These are phyloP conservation scores for Lotus japonicus DNA, from an alignment of 306 rosid species.

Conservation along the genomic window DNA sequence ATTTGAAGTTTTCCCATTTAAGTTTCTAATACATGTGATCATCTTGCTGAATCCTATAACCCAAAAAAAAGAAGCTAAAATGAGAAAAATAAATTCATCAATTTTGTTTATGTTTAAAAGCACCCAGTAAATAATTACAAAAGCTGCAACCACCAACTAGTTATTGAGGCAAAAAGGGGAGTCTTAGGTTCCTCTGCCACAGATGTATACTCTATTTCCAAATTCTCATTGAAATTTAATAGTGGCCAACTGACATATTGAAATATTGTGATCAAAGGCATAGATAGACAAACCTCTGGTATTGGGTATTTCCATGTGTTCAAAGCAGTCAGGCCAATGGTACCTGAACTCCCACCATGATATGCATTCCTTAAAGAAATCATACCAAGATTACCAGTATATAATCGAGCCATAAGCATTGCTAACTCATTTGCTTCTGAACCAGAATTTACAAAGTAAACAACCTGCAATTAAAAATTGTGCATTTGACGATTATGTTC, in stretches of 20 bases:
- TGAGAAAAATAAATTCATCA: too few relatives aligned
- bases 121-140: not conserved
- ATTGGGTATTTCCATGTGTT: conserved; percentile 88
- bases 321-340: conserved; percentile 73
- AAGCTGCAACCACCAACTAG: not conserved
- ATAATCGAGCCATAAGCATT: conserved; percentile 88
- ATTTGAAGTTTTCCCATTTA: not conserved
- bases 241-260: not conserved
- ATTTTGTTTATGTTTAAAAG: too few relatives aligned
- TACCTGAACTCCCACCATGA: conserved; percentile 86
- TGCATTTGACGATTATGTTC: not conserved
- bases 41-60: not conserved
- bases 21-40: too few relatives aligned
- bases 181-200: not conserved
- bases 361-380: conserved; percentile 85
- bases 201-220: not conserved
- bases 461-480: conserved; percentile 53
- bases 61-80: not conserved
- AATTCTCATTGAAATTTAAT: not conserved
- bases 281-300: conserved; percentile 61
- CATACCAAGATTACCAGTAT: conserved; percentile 77
- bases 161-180: not conserved
- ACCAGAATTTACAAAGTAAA: conserved; percentile 90
- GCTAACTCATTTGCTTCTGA: conserved; percentile 93
- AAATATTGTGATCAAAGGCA: not conserved